Base-by-base conservation (phyloP, 768 basidiomycete species). In the Lactarius deliciosus region DNA sequence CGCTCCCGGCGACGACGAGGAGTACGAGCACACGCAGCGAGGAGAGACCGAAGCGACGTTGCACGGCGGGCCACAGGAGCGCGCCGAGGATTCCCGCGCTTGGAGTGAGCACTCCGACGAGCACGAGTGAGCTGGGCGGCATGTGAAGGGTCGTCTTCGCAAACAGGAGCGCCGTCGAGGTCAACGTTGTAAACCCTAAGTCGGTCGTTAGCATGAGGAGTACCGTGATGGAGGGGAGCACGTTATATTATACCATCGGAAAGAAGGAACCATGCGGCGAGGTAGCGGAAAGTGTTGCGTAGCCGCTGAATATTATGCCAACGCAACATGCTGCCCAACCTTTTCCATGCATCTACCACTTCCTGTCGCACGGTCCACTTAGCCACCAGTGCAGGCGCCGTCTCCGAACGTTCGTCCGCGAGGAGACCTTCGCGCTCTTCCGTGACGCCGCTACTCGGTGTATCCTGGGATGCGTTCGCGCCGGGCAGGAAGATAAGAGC, bases 241-340 rank as follows among this genome's bases (percentile, higher is more conserved):
- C 8, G 36, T 0, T 11, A 36, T 76, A n/a, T n/a, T 84, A 54
- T 61, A 91, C 94, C 92, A 72, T 98, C 96, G 1, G 91, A 93
- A 28, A 98, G 84, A 15, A 98, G 82, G 75, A 97, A 96, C 95
- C 96, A 98, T 0, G 96, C 94, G 6, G 88, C 84, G 53, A 98
- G 87, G 72, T 93, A 98, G 70, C 83, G 83, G 80, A 96, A 98
- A 1, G 95, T 94, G 72, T 94, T 89, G 36, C 83, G 82, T 18
- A 98, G 80, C 61, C 83, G 83, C 74, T 83, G 83, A 47, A 96
- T 86, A 73, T 96, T 88, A 9, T 77, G 78, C 81, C 85, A 88
- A 1, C 80, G 80, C 25, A 98, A 79, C 90, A 94, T 94, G 38
- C 77, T 79, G 0, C 85, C 87, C 0, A 98, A 81, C 28, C 89